Evolutionary conservation across 257 asterid genomes (phyloP), one percentile per base, ranked within the genome.

Genomic region (Jasminum sambac): DNA sequence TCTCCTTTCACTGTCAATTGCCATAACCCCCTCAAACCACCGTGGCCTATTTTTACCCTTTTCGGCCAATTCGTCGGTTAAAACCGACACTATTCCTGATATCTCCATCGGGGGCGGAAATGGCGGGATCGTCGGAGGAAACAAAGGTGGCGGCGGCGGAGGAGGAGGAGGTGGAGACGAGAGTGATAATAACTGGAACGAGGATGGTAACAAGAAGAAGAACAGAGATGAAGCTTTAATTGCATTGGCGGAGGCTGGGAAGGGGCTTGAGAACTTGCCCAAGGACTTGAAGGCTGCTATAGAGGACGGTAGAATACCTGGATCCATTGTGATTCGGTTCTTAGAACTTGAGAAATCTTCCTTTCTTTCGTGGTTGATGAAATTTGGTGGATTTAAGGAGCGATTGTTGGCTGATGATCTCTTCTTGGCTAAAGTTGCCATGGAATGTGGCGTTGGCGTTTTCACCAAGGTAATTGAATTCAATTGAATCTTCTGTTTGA

Each of bases 331-430:
- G 41, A 60, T 66, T 79, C 80, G 82, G 75, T 95, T 74, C 60
- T 82, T 95, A 13, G 92, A 88, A 75, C 89, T 95, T 34, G 96
- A 91, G 39, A 92, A 81, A 59, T 87, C 95, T 3, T 84, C 88
- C 4, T 68, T 87, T 5, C 23, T 91, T 5, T 71, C 87, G 2
- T 91, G 99, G 98, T 73, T 95, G 64, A 83, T 91, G 84, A 79
- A 43, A 11, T 95, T 91, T 63, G 92, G 87, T 17, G 98, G 99
- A 23, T 95, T 91, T 75, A 95, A 87, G 89, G 99, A 95, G 80
- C 79, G 99, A 78, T 80, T 95, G 75, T 77, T 95, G 87, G 99
- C 99, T 34, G 99, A 95, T 77, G 99, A 95, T 86, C 91, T 95
- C 55, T 95, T 95, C 81, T 76, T 95, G 78, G 90, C 96, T 24